These are phyloP conservation scores for Entomortierella chlamydospora DNA, from an alignment of 192 early-diverging fungal genomes.

Conservation along the genomic window DNA sequence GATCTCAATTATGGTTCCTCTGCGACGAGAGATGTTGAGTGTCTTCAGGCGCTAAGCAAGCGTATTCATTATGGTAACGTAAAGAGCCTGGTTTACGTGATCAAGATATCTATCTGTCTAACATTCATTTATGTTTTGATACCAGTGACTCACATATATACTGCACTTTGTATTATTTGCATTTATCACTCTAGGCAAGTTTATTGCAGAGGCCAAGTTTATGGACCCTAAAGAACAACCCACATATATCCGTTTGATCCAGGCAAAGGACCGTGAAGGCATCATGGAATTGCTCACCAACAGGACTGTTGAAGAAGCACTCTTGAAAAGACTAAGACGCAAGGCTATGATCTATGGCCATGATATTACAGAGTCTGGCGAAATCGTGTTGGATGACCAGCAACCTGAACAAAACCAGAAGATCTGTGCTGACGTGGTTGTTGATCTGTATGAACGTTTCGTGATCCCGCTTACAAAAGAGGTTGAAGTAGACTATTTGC, in stretches of 20 bases:
- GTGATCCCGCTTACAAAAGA: conserved; percentile 98
- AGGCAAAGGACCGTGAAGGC: conserved; percentile 74
- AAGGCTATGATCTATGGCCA: conserved; percentile 97
- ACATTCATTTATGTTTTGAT: background rate
- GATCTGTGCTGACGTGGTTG: conserved; percentile 87
- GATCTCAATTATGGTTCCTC: conserved; percentile 94
- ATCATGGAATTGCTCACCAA: conserved; percentile 93
- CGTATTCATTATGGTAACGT: conserved; percentile 92
- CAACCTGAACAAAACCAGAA: conserved; percentile 16
- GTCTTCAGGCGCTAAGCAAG: conserved; percentile 89
- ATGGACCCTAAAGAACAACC: conserved; percentile 79
- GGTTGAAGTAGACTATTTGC: conserved; percentile 95
- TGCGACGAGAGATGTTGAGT: conserved; percentile 94
- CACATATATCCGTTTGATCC: conserved; percentile 82
- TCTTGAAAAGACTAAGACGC: conserved; percentile 83
- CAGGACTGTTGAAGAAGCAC: conserved; percentile 80
- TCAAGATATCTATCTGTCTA: background rate
- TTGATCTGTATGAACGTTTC: conserved; percentile 91
- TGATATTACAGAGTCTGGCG: conserved; percentile 75
- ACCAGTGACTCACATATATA: background rate
- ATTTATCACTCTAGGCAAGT: conserved; percentile 74
- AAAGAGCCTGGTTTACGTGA: too few species aligned
- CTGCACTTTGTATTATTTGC: background rate
- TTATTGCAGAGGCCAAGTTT: conserved; percentile 98
- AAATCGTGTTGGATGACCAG: conserved; percentile 28